Percentiles rank a stretch among this genome's conserved stretches.
These are phyloP conservation scores for Diaporthe helianthi DNA, from an alignment of 2,329 filamentous ascomycete species.

Conservation along the genomic window DNA sequence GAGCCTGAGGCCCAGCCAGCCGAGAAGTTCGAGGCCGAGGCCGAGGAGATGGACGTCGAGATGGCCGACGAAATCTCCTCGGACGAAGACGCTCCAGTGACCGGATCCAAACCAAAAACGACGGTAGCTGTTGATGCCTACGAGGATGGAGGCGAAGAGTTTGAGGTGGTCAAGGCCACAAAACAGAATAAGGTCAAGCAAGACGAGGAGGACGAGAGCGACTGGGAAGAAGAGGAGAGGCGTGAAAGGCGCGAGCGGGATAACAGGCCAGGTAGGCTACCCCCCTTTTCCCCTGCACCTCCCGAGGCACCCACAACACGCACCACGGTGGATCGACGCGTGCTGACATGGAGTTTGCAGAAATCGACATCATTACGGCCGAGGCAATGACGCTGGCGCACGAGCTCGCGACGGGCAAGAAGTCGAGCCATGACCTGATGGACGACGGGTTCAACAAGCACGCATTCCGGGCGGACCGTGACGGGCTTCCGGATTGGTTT, in stretches of 20 bases:
- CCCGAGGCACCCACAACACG: background rate
- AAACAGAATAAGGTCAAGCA: conserved; percentile 48
- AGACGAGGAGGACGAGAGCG: conserved; percentile 47
- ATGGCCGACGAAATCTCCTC: conserved; percentile 37
- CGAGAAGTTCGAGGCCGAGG: conserved; percentile 50
- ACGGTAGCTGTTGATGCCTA: conserved; percentile 49
- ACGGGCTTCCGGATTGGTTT: conserved; percentile 97
- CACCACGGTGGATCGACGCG: background rate
- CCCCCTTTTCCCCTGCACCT: background rate
- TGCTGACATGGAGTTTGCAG: conserved; percentile 48
- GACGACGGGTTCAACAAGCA: conserved; percentile 96
- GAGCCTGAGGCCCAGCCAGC: conserved; percentile 51
- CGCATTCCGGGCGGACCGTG: conserved; percentile 80
- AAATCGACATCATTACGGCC: conserved; percentile 98
- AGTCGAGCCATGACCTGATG: conserved; percentile 77
- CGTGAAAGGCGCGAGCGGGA: conserved; percentile 67
- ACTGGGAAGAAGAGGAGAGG: conserved; percentile 70
- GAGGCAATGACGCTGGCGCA: conserved; percentile 99
- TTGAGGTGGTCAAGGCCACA: conserved; percentile 67
- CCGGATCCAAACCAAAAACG: conserved; percentile 43
- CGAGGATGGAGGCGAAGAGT: conserved; percentile 50
- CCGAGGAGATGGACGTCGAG: conserved; percentile 45
- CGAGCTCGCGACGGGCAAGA: conserved; percentile 85
- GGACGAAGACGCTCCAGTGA: conserved; percentile 48
- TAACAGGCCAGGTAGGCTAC: conserved; percentile 63